Conservation (phyloP, 176 grass and related monocot species). For the Carex cristatella region DNA sequence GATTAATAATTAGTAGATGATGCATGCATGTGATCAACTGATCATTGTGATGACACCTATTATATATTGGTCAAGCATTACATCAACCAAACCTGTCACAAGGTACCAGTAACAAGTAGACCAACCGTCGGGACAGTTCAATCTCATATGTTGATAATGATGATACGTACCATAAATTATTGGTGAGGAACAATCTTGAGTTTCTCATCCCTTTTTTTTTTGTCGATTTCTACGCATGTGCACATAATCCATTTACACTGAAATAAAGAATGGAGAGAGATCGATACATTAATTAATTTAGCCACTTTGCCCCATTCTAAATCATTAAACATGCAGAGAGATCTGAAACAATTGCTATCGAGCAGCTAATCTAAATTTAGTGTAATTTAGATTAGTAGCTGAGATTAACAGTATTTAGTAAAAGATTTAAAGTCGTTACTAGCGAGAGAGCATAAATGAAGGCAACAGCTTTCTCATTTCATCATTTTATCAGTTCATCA, state of each 20-base stretch:
- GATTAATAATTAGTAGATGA: neutral
- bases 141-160: neutral
- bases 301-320: neutral
- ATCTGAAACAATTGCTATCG: neutral
- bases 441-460: too few relatives aligned
- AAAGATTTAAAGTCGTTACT: too few relatives aligned
- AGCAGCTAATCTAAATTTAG: neutral
- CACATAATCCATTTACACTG: neutral
- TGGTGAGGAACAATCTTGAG: neutral
- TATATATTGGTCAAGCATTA: neutral
- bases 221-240: neutral
- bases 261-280: neutral
- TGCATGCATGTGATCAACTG: neutral
- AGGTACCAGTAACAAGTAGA: neutral
- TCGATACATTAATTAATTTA: neutral
- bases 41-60: neutral
- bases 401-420: too few relatives aligned
- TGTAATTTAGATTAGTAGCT: too few relatives aligned
- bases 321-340: neutral
- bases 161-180: neutral
- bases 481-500: too few relatives aligned
- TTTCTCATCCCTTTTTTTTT: neutral
- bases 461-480: too few relatives aligned
- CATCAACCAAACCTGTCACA: slow-evolving; percentile 6
- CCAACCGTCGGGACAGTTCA: neutral